A percentile compares a stretch with the other conserved stretches of the same genome.
Evolutionary conservation across 2,329 filamentous ascomycete genomes (phyloP).

Genomic region (Alternaria sp.): DNA sequence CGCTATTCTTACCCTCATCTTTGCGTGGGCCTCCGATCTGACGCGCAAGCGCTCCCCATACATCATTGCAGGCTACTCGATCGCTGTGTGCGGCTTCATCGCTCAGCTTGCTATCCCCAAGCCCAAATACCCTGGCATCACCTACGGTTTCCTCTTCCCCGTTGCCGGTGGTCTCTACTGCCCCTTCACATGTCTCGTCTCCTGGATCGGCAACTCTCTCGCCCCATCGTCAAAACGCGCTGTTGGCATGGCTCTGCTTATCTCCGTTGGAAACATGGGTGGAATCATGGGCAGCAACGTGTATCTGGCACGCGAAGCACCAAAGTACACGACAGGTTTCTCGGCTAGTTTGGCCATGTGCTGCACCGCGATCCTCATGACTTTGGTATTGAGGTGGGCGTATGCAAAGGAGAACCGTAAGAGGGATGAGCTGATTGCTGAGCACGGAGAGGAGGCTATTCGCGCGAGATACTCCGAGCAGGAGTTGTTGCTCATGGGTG

Average conservation of each 20-base stretch:
- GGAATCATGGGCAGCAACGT: conserved; percentile 56
- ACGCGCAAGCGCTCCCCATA: conserved; percentile 62
- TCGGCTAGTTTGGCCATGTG: conserved; percentile 55
- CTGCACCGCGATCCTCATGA: conserved; percentile 55
- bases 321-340: conserved; percentile 59
- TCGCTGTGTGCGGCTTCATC: conserved; percentile 62
- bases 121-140: conserved; percentile 53
- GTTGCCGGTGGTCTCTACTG: conserved; percentile 46
- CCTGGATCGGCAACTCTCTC: conserved; percentile 46
- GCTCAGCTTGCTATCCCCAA: conserved; percentile 57
- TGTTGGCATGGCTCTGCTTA: conserved; percentile 60
- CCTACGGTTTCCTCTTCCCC: conserved; percentile 53
- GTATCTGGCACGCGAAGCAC: conserved; percentile 57
- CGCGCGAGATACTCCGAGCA: conserved; percentile 49
- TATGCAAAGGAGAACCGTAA: conserved; percentile 48
- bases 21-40: conserved; percentile 59
- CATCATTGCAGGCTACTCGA: conserved; percentile 57
- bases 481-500: conserved; percentile 51
- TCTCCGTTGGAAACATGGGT: conserved; percentile 56
- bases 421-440: conserved; percentile 33
- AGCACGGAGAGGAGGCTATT: conserved; percentile 42
- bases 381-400: conserved; percentile 51
- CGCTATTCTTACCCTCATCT: conserved; percentile 48
- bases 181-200: conserved; percentile 46
- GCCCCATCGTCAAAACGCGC: conserved; percentile 45